A percentile compares a stretch with the other conserved stretches of the same genome.
Conservation (phyloP, 2,329 filamentous ascomycete genomes). For the Verruconis gallopava region DNA sequence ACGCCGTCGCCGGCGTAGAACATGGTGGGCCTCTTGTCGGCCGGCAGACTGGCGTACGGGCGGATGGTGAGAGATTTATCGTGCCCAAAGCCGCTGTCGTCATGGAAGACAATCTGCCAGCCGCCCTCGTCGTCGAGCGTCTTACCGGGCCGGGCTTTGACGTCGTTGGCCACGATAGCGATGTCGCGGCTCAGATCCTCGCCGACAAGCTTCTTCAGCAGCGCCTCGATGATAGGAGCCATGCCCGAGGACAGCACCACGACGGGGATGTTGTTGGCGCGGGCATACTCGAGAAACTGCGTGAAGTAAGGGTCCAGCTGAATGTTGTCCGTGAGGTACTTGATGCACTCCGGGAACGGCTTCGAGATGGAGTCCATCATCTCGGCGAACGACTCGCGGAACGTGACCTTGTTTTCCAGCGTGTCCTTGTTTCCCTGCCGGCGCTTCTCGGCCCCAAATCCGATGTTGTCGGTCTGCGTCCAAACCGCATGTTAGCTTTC, state of each 20-base stretch:
- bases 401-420: constrained; percentile 55
- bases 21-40: constrained; percentile 58
- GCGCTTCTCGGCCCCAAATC: constrained; percentile 63
- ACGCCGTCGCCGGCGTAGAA: constrained; percentile 95
- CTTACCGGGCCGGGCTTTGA: constrained; percentile 53
- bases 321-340: constrained; percentile 68
- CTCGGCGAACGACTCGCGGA: constrained; percentile 74
- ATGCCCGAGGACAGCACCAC: constrained; percentile 89
- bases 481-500: no score
- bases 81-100: constrained; percentile 85
- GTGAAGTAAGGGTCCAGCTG: constrained; percentile 78
- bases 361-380: constrained; percentile 83
- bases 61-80: constrained; percentile 90
- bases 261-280: constrained; percentile 72
- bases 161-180: constrained; percentile 83
- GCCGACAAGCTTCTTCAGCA: constrained; percentile 72
- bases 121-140: constrained; percentile 65
- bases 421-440: constrained; percentile 63
- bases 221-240: constrained; percentile 75
- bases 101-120: constrained; percentile 81
- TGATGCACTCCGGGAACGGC: constrained; percentile 72
- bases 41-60: constrained; percentile 65
- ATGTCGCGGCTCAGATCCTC: constrained; percentile 64
- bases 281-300: constrained; percentile 75
- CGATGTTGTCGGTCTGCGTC: constrained; percentile 81